Base-by-base conservation (phyloP, 1,284 basidiomycete genomes). In the Cryptococcus wingfieldii region DNA sequence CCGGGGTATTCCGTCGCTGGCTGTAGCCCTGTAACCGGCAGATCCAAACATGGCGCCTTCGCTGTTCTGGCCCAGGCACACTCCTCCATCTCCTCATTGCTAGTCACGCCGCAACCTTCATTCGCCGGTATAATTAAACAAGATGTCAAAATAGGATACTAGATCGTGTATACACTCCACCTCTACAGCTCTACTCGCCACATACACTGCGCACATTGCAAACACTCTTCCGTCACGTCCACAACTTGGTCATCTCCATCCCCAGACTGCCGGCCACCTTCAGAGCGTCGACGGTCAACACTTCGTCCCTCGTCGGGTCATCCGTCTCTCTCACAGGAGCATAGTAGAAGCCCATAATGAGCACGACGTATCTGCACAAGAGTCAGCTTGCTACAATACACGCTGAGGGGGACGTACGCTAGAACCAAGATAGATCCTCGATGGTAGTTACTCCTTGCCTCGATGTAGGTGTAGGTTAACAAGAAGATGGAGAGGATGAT, bases 391-490 rank as follows among this genome's bases (percentile, higher is more conserved):
- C 56, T 10, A 45, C 2, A 48, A 51, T 27, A 50, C 41, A 41
- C 44, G 51, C 38, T 41, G 9, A 19, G 25, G 16, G 16, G 19
- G 25, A 69, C 78, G 62, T 68, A 91, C 89, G 90, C 91, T 47
- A 95, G 80, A 57, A 95, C 87, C 47, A 97, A 83, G 58, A 94
- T 94, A 64, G 88, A 91, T 47, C 93, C 93, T 64, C 93, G 84
- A 73, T 96, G 91, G 72, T 98, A 99, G 79, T 98, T 98, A 67
- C 89, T 89, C 77, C 90, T 89, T 18, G 94, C 92, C 78, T 99
- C 96, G 69, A 98, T 98, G 76, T 98, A 98, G 4, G 94, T 97
- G 76, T 99, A 99, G 0, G 96, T 98, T 80, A 99, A 85, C 62
- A 98, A 79, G 82, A 98, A 99, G 77, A 95, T 90, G 2, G 90